phyloP scores from a whole-genome alignment of 305 asterid genomes.

The Ruellia speciosa region DNA sequence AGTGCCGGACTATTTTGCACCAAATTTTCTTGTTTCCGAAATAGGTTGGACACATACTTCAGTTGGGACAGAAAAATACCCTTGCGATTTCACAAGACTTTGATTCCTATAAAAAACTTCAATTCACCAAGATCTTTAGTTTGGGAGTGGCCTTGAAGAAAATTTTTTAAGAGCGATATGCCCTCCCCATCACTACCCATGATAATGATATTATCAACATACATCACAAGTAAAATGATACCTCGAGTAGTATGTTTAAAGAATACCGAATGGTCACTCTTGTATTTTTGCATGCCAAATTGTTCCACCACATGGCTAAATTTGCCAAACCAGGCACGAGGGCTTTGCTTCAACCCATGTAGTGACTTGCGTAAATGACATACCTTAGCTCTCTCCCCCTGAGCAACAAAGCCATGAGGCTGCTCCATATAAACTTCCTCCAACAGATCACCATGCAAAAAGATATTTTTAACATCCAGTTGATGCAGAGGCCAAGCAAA shows the following conservation, averaged over 20 bases:
- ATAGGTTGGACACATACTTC: not conserved
- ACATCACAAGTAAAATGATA: not conserved
- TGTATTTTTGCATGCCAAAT: not conserved
- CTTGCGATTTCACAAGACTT: not conserved
- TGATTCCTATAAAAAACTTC: not conserved
- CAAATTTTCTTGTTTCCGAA: not conserved
- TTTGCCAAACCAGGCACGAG: not conserved
- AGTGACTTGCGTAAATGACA: not conserved
- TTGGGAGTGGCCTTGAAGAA: not conserved
- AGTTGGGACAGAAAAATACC: not conserved
- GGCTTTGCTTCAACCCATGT: not conserved
- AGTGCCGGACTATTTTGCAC: not conserved
- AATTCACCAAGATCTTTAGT: not conserved
- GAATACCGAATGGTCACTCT: not conserved
- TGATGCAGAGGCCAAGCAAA: not conserved
- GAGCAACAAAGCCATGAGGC: too few relatives aligned
- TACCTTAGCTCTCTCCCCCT: not conserved
- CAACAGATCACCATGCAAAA: not conserved
- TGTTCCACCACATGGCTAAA: not conserved
- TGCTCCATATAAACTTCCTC: slow-evolving; percentile 3
- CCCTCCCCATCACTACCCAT: not conserved
- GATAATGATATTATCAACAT: not conserved
- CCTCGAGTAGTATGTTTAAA: not conserved
- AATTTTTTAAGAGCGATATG: too few relatives aligned
- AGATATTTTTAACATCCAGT: not conserved